Evolutionary conservation across 2,329 filamentous ascomycete species (phyloP).

Genomic region (Macroventuria anomochaeta): DNA sequence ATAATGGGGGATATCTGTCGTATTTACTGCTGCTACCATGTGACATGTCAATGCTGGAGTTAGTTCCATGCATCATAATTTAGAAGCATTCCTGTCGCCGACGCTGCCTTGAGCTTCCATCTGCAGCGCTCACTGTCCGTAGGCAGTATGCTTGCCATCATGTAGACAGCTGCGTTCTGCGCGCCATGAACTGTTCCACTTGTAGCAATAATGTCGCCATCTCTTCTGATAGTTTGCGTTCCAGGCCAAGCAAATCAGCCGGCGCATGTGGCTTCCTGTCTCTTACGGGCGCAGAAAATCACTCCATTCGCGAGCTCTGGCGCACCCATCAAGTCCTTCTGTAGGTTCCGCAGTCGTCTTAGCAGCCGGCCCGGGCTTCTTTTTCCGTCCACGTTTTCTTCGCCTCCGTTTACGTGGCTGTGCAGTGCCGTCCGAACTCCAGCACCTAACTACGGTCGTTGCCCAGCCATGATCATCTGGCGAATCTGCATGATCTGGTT

Average conservation of each 20-base stretch:
- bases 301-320: not conserved
- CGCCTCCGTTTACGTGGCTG: too few species aligned
- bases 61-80: not conserved
- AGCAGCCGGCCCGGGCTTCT: too few species aligned
- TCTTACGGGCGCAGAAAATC: not conserved
- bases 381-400: too few species aligned
- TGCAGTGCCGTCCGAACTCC: not conserved
- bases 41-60: not conserved
- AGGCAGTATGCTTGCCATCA: not conserved
- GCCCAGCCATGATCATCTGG: conserved; percentile 61
- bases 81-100: conserved; percentile 13
- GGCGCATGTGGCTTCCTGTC: not conserved
- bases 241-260: not conserved
- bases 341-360: not conserved
- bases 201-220: not conserved
- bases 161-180: not conserved
- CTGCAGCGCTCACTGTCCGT: not conserved
- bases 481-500: conserved; percentile 81
- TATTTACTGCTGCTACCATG: conserved; percentile 6
- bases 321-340: not conserved
- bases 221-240: not conserved
- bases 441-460: conserved; percentile 12
- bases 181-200: not conserved
- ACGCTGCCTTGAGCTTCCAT: not conserved
- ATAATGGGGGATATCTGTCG: conserved; percentile 7